phyloP scores from a whole-genome alignment of 768 basidiomycete species.

The Cystofilobasidium capitatum region DNA sequence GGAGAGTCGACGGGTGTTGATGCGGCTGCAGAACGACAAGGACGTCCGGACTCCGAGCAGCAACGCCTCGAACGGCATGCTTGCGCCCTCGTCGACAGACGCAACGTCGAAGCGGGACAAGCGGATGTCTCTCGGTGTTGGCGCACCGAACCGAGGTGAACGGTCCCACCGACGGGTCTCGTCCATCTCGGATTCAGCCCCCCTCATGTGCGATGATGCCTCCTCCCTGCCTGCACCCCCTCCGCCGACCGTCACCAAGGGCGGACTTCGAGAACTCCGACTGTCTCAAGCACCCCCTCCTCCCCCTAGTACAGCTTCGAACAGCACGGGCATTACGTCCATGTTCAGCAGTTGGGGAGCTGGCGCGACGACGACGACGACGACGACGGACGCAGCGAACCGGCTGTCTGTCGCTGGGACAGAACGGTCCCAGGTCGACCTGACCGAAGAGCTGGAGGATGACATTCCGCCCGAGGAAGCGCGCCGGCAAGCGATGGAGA shows the following conservation, averaged over 20 bases:
- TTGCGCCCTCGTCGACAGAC: not conserved
- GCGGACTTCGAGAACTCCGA: not conserved
- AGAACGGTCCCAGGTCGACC: not conserved
- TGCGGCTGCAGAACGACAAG: constrained; percentile 22
- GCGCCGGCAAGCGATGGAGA: not conserved
- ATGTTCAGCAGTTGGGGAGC: not conserved
- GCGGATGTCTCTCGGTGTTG: constrained; percentile 22
- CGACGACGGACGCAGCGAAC: not conserved
- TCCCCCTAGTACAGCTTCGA: not conserved
- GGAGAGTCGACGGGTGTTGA: constrained; percentile 14
- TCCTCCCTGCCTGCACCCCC: not conserved
- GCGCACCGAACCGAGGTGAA: not conserved
- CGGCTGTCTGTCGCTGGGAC: not conserved
- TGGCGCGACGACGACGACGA: not conserved
- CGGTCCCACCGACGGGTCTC: not conserved
- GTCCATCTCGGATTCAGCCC: constrained; percentile 4
- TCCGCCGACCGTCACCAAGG: not conserved
- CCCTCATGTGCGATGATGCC: too few species aligned
- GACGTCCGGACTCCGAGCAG: constrained; percentile 7
- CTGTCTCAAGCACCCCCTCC: not conserved
- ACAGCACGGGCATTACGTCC: not conserved
- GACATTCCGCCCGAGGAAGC: not conserved
- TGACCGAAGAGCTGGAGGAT: not conserved
- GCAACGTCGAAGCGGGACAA: constrained; percentile 23
- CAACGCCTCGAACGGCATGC: not conserved